Evolutionary conservation across 2,329 filamentous ascomycete species (phyloP).

Genomic region (Neopestalotiopsis sp.): DNA sequence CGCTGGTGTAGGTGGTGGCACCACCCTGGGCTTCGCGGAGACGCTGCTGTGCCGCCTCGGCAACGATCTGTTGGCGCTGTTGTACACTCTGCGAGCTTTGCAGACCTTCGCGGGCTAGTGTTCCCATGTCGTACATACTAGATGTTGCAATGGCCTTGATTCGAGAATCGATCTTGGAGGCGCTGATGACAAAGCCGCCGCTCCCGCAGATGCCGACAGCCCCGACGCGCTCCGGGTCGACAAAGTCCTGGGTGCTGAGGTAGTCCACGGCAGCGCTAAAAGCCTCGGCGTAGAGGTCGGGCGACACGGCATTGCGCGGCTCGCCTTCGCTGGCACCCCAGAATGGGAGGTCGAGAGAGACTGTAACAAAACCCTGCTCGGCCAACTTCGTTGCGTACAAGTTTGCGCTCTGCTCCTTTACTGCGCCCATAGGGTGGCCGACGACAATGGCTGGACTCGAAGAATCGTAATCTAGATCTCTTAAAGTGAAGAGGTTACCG

Average conservation of each 20-base stretch:
- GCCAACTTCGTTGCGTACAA: not conserved
- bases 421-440: not conserved
- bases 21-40: not conserved
- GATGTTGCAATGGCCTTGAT: not conserved
- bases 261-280: not conserved
- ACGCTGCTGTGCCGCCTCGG: not conserved
- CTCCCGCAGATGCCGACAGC: constrained; percentile 4
- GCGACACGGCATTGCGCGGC: not conserved
- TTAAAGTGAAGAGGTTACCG: not conserved
- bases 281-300: not conserved
- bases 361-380: constrained; percentile 1
- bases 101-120: not conserved
- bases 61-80: not conserved
- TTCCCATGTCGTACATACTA: not conserved
- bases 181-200: not conserved
- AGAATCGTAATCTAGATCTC: not conserved
- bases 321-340: not conserved
- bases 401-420: constrained; percentile 7
- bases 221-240: not conserved
- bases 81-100: not conserved
- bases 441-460: not conserved
- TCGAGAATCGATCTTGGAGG: not conserved
- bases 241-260: not conserved
- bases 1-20: not conserved
- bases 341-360: not conserved